These are phyloP conservation scores for Lophiostoma macrostomum DNA, from an alignment of 495 filamentous ascomycete genomes.

Conservation along the genomic window DNA sequence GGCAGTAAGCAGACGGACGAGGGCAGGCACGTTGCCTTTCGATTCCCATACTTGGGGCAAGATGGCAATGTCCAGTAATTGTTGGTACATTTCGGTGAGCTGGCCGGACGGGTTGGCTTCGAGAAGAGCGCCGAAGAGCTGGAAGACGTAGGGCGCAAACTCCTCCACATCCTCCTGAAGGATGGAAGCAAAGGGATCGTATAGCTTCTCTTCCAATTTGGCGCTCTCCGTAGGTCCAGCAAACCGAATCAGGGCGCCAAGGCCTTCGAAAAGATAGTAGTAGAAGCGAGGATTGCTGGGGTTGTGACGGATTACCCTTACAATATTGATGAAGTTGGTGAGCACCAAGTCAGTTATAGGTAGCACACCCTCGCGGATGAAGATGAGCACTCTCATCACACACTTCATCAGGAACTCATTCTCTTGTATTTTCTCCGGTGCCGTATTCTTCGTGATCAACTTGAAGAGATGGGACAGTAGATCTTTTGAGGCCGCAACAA, in stretches of 20 bases:
- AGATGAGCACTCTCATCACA: conserved; percentile 93
- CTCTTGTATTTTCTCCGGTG: conserved; percentile 91
- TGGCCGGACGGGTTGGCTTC: conserved; percentile 72
- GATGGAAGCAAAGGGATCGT: conserved; percentile 70
- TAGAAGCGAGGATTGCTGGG: conserved; percentile 97
- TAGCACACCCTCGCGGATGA: conserved; percentile 74
- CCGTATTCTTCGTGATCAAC: conserved; percentile 74
- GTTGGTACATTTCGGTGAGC: conserved; percentile 72
- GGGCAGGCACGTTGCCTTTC: conserved; percentile 86
- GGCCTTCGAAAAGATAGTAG: conserved; percentile 94
- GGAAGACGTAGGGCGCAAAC: conserved; percentile 95
- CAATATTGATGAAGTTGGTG: conserved; percentile 77
- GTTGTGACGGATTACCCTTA: conserved; percentile 81
- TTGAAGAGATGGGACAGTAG: conserved; percentile 89
- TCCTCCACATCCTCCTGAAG: conserved; percentile 81
- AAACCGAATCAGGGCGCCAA: conserved; percentile 91
- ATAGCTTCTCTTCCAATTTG: conserved; percentile 73
- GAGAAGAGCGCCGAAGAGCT: conserved; percentile 84
- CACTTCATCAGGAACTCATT: conserved; percentile 99
- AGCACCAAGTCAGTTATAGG: conserved; percentile 71
- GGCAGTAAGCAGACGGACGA: conserved; percentile 77
- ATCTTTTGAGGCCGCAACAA: conserved; percentile 77
- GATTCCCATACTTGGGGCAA: conserved; percentile 79
- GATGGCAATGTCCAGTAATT: conserved; percentile 70
- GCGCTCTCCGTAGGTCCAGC: conserved; percentile 64